Percentiles rank a stretch among this genome's conserved stretches.
Conservation (phyloP, 352 stramenopile species). For the Plasmopara viticola region DNA sequence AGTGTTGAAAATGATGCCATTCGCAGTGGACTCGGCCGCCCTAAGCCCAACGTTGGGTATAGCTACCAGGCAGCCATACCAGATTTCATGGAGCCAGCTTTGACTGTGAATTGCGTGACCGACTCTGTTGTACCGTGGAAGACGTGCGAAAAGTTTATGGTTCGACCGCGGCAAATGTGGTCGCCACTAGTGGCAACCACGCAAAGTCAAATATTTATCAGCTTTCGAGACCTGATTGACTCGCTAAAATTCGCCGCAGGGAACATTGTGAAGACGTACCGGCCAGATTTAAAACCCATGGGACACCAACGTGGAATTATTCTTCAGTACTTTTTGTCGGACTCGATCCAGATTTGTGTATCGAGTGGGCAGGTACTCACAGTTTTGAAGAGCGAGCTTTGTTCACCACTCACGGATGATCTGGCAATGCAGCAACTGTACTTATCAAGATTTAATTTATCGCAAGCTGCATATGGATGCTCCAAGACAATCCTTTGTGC, state of each 20-base stretch:
- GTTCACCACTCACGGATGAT: conserved; percentile 64
- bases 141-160: conserved; percentile 11
- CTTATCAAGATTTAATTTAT: conserved; percentile 65
- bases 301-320: conserved; percentile 66
- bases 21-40: conserved; percentile 48
- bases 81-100: conserved; percentile 24
- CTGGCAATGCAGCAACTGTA: conserved; percentile 64
- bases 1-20: conserved; percentile 65
- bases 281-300: conserved; percentile 20
- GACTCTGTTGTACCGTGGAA: conserved; percentile 31
- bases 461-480: conserved; percentile 45
- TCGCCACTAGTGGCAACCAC: conserved; percentile 43
- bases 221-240: conserved; percentile 55
- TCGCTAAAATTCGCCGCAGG: conserved; percentile 53
- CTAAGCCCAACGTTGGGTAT: conserved; percentile 62
- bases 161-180: conserved; percentile 53
- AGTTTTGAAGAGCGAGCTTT: conserved; percentile 52
- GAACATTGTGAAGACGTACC: conserved; percentile 66
- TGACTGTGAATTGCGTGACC: conserved; percentile 12
- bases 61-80: conserved; percentile 53
- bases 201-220: conserved; percentile 38
- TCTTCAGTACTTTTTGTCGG: conserved; percentile 33
- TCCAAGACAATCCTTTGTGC: conserved; percentile 36
- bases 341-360: conserved; percentile 48
- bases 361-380: conserved; percentile 45